Base-by-base conservation (phyloP, 306 rosid genomes). In the Vachellia collinsii region DNA sequence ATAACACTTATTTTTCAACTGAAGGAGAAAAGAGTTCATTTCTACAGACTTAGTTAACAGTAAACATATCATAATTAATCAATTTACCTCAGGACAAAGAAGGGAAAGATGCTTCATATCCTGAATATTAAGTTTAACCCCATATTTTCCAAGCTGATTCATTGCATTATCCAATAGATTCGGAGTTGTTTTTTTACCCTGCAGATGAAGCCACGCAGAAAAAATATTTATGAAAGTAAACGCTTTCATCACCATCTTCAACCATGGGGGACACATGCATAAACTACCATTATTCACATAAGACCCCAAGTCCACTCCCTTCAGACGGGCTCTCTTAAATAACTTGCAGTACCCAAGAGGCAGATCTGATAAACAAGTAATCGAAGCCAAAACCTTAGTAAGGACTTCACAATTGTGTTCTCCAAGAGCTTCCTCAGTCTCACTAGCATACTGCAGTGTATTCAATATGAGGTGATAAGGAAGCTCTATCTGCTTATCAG, bases 211-310 rank as follows among this genome's bases (percentile, higher is more conserved):
- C 80, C 88, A 79, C 39, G 87, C 87, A 23, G 89, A 88, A 70
- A 92, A 87, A 76, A 86, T 81, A 68, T 94, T 94, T 29, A 92
- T 50, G 85, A 92, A 94, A 80, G 94, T 74, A 86, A 92, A 90
- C n/a, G 94, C 86, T 88, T 94, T 89, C 90, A 92, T 64, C 38
- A 80, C 73, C 20, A 65, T 83, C 90, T 92, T 94, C 97, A 92
- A 85, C 98, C 98, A 94, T 16, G 50, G 81, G 10, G 98, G 94
- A 83, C 98, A 94, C 81, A 87, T 46, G 83, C 97, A 94, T 22
- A 87, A 77, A 85, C 51, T 79, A 59, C 78, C 82, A 65, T 61
- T 64, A 17, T 76, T 51, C 9, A 37, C 72, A 72, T 46, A 69
- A 44, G 61, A 43, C 29, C 82, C 81, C 58, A 74, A 42, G 44